Evolutionary conservation across 2,329 filamentous ascomycete genomes (phyloP), one percentile per base, ranked within the genome.

Genomic region (Colletotrichum sp.): DNA sequence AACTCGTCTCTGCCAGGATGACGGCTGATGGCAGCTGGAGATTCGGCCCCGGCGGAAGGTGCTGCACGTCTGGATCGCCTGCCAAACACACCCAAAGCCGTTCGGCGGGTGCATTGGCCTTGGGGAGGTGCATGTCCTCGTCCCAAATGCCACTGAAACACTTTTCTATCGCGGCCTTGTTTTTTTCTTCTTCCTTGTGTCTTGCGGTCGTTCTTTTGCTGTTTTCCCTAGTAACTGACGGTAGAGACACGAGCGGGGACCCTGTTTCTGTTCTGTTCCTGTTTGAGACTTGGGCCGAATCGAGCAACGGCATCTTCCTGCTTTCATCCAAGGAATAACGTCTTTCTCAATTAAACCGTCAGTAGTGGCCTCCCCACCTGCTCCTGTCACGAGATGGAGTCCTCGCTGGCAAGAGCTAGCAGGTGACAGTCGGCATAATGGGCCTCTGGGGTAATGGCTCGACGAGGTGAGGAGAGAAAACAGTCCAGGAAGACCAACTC

Each of bases 101-200:
- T 69, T 55, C 67, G 67, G 28, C 65, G 58, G 21, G 34, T 63
- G 48, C 69, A 24, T 58, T 58, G 43, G 70, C 48, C 58, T 61
- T 61, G 28, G 18, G n/a, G n/a, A 10, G 61, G 61, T 72, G 72
- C 68, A 30, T 52, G 34, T 65, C 28, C 38, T 26, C 68, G 70
- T 73, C 73, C 72, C 73, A 68, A 73, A 24, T 32, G 52, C 58
- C 43, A 58, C 70, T 68, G 70, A 76, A 76, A 74, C 70, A 73
- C 55, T 34, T 21, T 28, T 15, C 13, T 36, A 32, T 66, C 34
- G 63, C n/a, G 38, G 28, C 30, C 58, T 18, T 64, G 43, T 43
- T 65, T 32, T 43, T 57, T 67, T n/a, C 24, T 60, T 52, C 43
- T 52, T 52, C n/a, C n/a, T 52, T 48, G 10, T 21, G 18, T 48